phyloP scores from a whole-genome alignment of 169 alveolate genomes.

The Amoebophrya sp. region DNA sequence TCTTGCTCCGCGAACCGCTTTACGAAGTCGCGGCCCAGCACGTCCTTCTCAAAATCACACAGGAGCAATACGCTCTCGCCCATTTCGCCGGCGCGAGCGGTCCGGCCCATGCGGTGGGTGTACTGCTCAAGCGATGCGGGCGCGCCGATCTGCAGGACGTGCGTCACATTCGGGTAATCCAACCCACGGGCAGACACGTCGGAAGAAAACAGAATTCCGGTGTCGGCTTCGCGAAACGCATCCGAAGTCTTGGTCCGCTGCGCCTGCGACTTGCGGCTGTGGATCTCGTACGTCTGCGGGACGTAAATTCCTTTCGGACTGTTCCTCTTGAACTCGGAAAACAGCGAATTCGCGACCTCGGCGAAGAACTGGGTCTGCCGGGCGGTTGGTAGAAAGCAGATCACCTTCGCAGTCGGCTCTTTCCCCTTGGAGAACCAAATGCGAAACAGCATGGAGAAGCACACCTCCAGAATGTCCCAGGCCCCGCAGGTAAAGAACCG shows the following conservation, averaged over 20 bases:
- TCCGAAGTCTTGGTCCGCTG: neutral
- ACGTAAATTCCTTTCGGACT: neutral
- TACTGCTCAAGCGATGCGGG: neutral
- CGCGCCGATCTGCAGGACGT: neutral
- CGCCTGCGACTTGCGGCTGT: neutral
- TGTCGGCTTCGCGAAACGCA: neutral
- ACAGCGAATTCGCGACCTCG: neutral
- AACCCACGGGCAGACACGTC: constrained; percentile 1
- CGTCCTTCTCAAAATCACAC: neutral
- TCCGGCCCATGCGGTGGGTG: neutral
- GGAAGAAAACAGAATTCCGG: neutral
- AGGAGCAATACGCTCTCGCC: neutral
- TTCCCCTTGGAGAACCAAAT: neutral
- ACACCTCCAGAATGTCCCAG: neutral
- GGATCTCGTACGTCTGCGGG: neutral
- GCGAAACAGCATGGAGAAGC: neutral
- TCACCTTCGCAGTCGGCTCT: neutral
- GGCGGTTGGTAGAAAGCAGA: neutral
- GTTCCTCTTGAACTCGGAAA: neutral
- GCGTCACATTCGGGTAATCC: constrained; percentile 4
- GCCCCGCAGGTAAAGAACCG: neutral
- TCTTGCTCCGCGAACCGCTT: neutral
- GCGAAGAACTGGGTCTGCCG: constrained; percentile 25
- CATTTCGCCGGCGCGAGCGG: neutral
- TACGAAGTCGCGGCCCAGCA: neutral